Base-by-base conservation (phyloP, 495 filamentous ascomycete genomes). In the Geopyxis carbonaria region DNA sequence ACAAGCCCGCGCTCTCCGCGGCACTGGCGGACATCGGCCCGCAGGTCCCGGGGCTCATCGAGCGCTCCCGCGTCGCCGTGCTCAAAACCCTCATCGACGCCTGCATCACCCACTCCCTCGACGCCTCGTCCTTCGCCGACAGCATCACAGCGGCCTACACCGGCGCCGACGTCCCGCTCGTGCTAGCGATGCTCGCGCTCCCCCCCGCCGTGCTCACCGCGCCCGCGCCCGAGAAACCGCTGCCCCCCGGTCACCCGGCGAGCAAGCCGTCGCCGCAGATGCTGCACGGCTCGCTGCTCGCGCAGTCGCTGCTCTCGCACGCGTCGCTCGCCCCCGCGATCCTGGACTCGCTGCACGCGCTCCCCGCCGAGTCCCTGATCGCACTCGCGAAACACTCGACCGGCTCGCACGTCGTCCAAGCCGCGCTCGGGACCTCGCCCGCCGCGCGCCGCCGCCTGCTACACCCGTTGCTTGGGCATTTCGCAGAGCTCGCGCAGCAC, bases 81-180 rank as follows among this genome's bases (percentile, higher is more conserved):
- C 66, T 93, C 40, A 80, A 76, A 50, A 68, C 73, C 3, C 53
- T 95, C 23, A 76, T 95, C 41, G 84, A 94, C 57, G 70, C 84
- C 42, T 92, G 81, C 53, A 57, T 69, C 11, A 67, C 72, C n/a
- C 72, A 83, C 52, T 66, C 57, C 10, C 59, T 76, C 1, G 65
- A 64, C 25, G 66, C 70, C 11, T 50, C 16, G 21, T 29, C 11
- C 11, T 16, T 37, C 24, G 22, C 11, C 20, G 44, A 58, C 38
- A 44, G 44, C 31, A 55, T 55, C 20, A 20, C 13, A 23, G 27
- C 18, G 5, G 34, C 51, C 28, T 56, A 47, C 38, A 29, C 31
- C 38, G 47, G 43, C 22, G 21, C 20, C 5, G 27, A 49, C 5
- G 40, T 45, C 14, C 45, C 49, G 27, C 38, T 47, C 11, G 43